Evolutionary conservation across 805 yeast genomes (phyloP).

Genomic region (Kregervanrija delftensis): DNA sequence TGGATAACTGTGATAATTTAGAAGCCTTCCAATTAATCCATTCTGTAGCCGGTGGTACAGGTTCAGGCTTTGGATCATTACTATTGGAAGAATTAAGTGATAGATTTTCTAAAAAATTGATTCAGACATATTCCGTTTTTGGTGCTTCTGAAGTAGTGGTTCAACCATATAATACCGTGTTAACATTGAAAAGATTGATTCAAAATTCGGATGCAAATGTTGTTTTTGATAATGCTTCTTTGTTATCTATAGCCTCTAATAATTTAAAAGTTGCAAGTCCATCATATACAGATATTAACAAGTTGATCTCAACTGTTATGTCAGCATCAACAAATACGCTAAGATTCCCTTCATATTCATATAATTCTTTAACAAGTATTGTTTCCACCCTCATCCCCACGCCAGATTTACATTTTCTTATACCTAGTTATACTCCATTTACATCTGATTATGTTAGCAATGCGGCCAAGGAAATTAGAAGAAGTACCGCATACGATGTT

Average conservation of each 20-base stretch:
- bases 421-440: conserved; percentile 73
- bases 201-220: conserved; percentile 81
- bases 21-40: conserved; percentile 90
- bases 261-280: conserved; percentile 51
- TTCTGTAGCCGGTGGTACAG: conserved; percentile 98
- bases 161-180: conserved; percentile 87
- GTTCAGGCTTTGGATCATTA: conserved; percentile 76
- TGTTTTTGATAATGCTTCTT: conserved; percentile 88
- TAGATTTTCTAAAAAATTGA: conserved; percentile 71
- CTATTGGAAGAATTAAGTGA: conserved; percentile 75
- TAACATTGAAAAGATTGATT: conserved; percentile 74
- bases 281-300: conserved; percentile 74
- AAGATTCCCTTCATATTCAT: conserved; percentile 87
- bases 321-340: conserved; percentile 81
- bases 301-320: conserved; percentile 74
- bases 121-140: conserved; percentile 82
- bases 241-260: conserved; percentile 62
- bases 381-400: conserved; percentile 74
- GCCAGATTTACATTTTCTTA: conserved; percentile 71
- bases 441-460: conserved; percentile 58
- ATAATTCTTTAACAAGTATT: conserved; percentile 76
- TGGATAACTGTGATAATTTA: conserved; percentile 82
- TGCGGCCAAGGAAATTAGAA: conserved; percentile 46
- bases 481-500: conserved; percentile 78
- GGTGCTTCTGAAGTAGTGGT: conserved; percentile 84